Conservation (phyloP, 1,284 basidiomycete genomes). For the Pseudozyma tsukubaensis region DNA sequence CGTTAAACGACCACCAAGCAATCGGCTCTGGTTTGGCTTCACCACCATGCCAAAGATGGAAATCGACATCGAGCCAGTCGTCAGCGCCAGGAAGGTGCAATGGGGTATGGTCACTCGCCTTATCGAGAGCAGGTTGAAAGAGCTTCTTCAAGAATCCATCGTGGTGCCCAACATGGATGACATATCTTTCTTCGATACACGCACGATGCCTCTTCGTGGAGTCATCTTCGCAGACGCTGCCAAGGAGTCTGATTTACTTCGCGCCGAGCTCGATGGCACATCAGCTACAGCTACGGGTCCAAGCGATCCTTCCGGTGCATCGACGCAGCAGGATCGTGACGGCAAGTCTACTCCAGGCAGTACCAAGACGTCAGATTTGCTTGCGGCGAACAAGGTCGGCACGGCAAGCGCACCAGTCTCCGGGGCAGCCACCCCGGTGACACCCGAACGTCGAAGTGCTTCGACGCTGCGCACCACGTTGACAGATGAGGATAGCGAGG, state of each 20-base stretch:
- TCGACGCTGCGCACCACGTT: background rate
- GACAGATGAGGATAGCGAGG: conserved; percentile 13
- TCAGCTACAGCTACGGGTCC: conserved; percentile 13
- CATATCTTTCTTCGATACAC: conserved; percentile 91
- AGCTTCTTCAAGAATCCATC: conserved; percentile 89
- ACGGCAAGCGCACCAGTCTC: conserved; percentile 45
- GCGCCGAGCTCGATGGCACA: conserved; percentile 10
- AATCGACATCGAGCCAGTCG: conserved; percentile 88
- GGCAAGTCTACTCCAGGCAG: background rate
- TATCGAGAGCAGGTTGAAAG: conserved; percentile 87
- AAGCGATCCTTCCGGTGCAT: background rate
- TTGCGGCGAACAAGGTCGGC: conserved; percentile 25
- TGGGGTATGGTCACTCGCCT: conserved; percentile 90
- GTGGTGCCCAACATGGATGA: conserved; percentile 99
- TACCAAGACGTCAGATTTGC: conserved; percentile 30
- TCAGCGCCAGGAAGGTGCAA: conserved; percentile 88
- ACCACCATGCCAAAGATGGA: conserved; percentile 91
- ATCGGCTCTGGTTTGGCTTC: conserved; percentile 97
- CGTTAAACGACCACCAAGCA: conserved; percentile 94
- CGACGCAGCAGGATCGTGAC: conserved; percentile 18
- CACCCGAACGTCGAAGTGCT: conserved; percentile 10
- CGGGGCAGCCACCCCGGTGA: conserved; percentile 33
- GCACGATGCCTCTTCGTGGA: conserved; percentile 75
- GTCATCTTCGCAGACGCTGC: conserved; percentile 89
- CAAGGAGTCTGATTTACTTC: conserved; percentile 29